A percentile compares a stretch with the other conserved stretches of the same genome.
These are phyloP conservation scores for Danielozyma ontarioensis DNA, from an alignment of 805 yeast species.

Conservation along the genomic window DNA sequence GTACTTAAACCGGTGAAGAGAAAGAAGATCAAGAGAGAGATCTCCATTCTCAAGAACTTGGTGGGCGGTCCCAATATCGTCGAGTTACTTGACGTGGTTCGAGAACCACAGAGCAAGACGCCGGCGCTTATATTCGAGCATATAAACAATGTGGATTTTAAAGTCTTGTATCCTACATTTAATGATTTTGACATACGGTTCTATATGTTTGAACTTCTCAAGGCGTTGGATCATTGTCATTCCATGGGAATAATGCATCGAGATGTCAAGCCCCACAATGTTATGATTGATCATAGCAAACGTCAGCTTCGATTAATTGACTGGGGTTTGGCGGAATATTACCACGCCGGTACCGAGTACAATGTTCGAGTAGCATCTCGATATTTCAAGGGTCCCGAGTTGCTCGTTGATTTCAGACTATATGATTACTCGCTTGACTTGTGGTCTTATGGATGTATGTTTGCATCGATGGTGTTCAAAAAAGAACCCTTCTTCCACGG, in stretches of 20 bases:
- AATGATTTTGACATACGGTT: conserved; percentile 68
- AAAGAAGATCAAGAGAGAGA: conserved; percentile 88
- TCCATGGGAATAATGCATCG: conserved; percentile 94
- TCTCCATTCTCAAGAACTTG: conserved; percentile 79
- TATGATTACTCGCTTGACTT: conserved; percentile 86
- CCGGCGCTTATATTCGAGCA: conserved; percentile 88
- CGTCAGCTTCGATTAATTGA: conserved; percentile 71
- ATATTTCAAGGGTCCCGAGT: conserved; percentile 89
- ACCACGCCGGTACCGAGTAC: conserved; percentile 84
- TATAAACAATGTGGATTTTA: conserved; percentile 78
- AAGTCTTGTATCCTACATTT: conserved; percentile 79
- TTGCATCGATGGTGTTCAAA: conserved; percentile 82
- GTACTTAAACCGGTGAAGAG: conserved; percentile 90
- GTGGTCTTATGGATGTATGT: conserved; percentile 91
- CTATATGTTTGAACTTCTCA: conserved; percentile 77
- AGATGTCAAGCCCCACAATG: conserved; percentile 91
- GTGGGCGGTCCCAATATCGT: conserved; percentile 81
- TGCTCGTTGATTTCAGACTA: conserved; percentile 72
- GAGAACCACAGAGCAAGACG: conserved; percentile 78
- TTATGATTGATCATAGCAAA: conserved; percentile 78
- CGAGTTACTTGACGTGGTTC: conserved; percentile 72
- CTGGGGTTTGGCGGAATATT: conserved; percentile 94
- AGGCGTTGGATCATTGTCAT: conserved; percentile 83
- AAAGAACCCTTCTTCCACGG: conserved; percentile 94
- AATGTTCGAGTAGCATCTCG: conserved; percentile 91